phyloP scores from a whole-genome alignment of 768 basidiomycete genomes.

The Tricholoma bakamatsutake region DNA sequence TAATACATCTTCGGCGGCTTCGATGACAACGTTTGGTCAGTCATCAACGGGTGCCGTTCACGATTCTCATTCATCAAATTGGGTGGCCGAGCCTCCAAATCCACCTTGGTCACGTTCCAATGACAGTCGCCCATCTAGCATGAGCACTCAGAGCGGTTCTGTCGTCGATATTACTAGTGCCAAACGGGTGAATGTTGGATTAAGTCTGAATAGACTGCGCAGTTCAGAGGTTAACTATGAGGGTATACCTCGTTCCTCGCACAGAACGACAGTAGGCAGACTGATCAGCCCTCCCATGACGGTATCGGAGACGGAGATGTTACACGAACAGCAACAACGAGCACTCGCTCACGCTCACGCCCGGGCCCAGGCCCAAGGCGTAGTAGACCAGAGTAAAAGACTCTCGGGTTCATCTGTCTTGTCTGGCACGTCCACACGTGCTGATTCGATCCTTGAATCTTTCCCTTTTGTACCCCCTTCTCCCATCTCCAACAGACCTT shows the following conservation, averaged over 20 bases:
- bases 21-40: constrained; percentile 36
- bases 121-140: constrained; percentile 51
- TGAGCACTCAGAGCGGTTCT: constrained; percentile 58
- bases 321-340: constrained; percentile 65
- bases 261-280: constrained; percentile 60
- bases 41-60: constrained; percentile 19
- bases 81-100: constrained; percentile 32
- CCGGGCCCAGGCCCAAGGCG: constrained; percentile 48
- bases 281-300: constrained; percentile 44
- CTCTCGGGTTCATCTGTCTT: constrained; percentile 63
- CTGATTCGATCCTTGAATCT: constrained; percentile 80
- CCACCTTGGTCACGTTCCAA: constrained; percentile 37
- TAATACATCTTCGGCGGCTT: constrained; percentile 32
- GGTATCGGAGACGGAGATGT: constrained; percentile 23
- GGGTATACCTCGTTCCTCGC: constrained; percentile 37
- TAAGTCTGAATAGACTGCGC: constrained; percentile 22
- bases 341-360: constrained; percentile 59
- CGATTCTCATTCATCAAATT: constrained; percentile 22
- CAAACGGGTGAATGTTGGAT: constrained; percentile 60
- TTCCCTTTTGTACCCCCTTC: constrained; percentile 90
- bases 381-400: constrained; percentile 39
- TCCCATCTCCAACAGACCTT: constrained; percentile 77
- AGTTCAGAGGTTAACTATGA: constrained; percentile 22
- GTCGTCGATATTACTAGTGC: constrained; percentile 57
- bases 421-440: constrained; percentile 63